phyloP scores from a whole-genome alignment of 2,329 filamentous ascomycete species.

The Aureobasidium sp. region DNA sequence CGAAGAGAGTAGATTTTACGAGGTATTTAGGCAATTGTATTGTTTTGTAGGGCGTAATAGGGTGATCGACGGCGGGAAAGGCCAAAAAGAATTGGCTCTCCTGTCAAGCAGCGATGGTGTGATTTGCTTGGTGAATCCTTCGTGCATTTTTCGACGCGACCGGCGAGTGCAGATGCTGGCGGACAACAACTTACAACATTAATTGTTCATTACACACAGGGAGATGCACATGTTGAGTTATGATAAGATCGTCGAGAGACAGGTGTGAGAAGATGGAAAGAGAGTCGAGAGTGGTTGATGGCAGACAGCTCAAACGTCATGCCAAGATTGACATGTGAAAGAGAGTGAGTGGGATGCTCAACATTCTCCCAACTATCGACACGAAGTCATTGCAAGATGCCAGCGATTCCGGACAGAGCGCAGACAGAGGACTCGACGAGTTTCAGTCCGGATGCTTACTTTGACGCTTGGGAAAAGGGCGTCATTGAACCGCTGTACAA shows the following conservation, averaged over 20 bases:
- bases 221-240: no score
- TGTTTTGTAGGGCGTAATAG: not conserved
- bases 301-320: not conserved
- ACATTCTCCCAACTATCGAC: not conserved
- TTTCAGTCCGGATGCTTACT: constrained; percentile 41
- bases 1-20: not conserved
- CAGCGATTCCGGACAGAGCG: constrained; percentile 24
- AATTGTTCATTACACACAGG: no score
- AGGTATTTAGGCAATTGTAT: constrained; percentile 2
- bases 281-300: not conserved
- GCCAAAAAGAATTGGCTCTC: not conserved
- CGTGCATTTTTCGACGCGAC: not conserved
- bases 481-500: constrained; percentile 30
- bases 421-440: constrained; percentile 33
- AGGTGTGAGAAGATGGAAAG: not conserved
- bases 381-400: constrained; percentile 18
- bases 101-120: not conserved
- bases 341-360: not conserved
- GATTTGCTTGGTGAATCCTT: not conserved
- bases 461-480: constrained; percentile 36
- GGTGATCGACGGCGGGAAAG: not conserved
- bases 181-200: not conserved
- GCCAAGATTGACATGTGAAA: constrained; percentile 12
- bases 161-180: not conserved
- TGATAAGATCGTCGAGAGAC: no score